Evolutionary conservation across 1,284 basidiomycete genomes (phyloP).

Genomic region (Cutaneotrichosporon sp.): DNA sequence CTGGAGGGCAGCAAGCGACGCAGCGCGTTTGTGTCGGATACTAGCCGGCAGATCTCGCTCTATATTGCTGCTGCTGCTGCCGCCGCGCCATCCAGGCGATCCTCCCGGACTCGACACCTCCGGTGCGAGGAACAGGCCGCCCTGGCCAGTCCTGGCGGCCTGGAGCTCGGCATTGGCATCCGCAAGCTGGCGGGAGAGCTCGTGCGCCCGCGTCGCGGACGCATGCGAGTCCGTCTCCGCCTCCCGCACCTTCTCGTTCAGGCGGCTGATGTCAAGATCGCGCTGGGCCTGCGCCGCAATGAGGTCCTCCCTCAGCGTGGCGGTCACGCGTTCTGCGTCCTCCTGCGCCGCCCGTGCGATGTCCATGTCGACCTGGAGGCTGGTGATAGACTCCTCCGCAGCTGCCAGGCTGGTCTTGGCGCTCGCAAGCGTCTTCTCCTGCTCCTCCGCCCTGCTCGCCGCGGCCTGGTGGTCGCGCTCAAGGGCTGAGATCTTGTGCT

Average conservation of each 20-base stretch:
- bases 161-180: conserved; percentile 24
- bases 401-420: conserved; percentile 10
- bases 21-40: conserved; percentile 73
- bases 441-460: background rate
- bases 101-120: no score
- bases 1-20: conserved; percentile 80
- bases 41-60: conserved; percentile 67
- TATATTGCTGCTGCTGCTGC: conserved; percentile 33
- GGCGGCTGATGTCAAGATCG: conserved; percentile 67
- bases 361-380: conserved; percentile 11
- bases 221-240: conserved; percentile 69
- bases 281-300: conserved; percentile 57
- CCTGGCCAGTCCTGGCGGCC: background rate
- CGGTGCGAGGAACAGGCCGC: conserved; percentile 6
- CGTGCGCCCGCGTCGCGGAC: conserved; percentile 63
- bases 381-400: background rate
- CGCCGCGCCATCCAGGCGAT: no score
- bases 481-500: background rate
- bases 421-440: conserved; percentile 1
- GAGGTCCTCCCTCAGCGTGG: conserved; percentile 7
- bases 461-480: conserved; percentile 1
- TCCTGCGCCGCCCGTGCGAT: background rate
- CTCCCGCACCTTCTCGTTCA: conserved; percentile 67
- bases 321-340: conserved; percentile 6
- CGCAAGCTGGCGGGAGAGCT: conserved; percentile 60